These are phyloP conservation scores for Fusarium sp. DNA, from an alignment of 2,329 filamentous ascomycete species.

Conservation along the genomic window DNA sequence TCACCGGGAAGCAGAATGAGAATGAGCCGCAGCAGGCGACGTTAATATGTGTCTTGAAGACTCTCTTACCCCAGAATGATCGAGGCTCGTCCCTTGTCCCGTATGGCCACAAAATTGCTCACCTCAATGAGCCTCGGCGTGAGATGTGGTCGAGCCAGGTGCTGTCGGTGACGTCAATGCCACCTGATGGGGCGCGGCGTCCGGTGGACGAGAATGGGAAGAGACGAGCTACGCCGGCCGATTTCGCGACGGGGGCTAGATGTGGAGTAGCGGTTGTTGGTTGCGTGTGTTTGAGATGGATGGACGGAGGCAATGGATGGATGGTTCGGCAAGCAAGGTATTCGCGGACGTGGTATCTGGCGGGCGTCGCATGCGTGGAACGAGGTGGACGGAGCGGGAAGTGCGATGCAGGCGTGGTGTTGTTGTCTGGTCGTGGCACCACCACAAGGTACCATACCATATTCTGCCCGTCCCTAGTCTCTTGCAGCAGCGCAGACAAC, in stretches of 20 bases:
- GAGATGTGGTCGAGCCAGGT: slow-evolving; percentile 20
- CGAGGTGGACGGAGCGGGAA: slow-evolving; percentile 7
- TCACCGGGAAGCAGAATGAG: slow-evolving; percentile 33
- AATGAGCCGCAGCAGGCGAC: slow-evolving; percentile 35
- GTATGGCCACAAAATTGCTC: slow-evolving; percentile 21
- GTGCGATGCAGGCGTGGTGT: slow-evolving; percentile 39
- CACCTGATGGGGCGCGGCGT: slow-evolving; percentile 38
- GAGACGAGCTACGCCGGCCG: slow-evolving; percentile 13
- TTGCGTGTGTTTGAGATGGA: slow-evolving; percentile 20
- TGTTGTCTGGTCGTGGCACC: slow-evolving; percentile 37
- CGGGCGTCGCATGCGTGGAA: slow-evolving; percentile 30
- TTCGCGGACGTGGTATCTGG: slow-evolving; percentile 18
- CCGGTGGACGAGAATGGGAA: slow-evolving; percentile 25
- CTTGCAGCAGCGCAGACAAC: background rate
- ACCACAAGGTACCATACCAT: slow-evolving; percentile 18
- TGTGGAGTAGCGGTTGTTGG: slow-evolving; percentile 26
- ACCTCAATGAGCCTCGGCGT: slow-evolving; percentile 19
- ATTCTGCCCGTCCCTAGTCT: slow-evolving; percentile 4
- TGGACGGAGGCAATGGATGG: slow-evolving; percentile 31
- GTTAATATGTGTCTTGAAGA: slow-evolving; percentile 27
- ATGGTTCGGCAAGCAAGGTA: slow-evolving; percentile 19
- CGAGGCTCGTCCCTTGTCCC: slow-evolving; percentile 21
- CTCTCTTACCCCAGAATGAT: slow-evolving; percentile 24
- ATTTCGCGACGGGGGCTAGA: slow-evolving; percentile 14
- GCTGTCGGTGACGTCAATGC: slow-evolving; percentile 44